Percentiles rank a stretch among this genome's conserved stretches.
These are phyloP conservation scores for Claviceps monticola DNA, from an alignment of 2,329 filamentous ascomycete species.

Conservation along the genomic window DNA sequence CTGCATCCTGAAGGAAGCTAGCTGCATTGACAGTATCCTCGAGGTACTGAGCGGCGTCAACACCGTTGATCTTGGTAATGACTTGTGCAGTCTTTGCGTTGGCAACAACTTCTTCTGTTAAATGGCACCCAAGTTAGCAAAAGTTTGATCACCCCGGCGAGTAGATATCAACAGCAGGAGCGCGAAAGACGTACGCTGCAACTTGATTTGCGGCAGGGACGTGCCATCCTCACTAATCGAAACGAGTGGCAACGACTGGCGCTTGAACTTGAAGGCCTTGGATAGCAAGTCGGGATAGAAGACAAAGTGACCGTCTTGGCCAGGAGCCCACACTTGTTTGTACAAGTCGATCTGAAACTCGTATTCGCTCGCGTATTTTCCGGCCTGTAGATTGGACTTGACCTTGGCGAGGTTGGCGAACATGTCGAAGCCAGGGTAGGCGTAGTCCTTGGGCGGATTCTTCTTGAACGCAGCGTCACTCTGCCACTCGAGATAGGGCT, in stretches of 20 bases:
- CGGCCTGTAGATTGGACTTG: conserved; percentile 23
- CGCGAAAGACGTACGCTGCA: conserved; percentile 7
- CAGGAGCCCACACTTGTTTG: conserved; percentile 29
- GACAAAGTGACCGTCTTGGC: conserved; percentile 52
- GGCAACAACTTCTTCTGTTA: conserved; percentile 10
- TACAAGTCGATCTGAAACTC: conserved; percentile 42
- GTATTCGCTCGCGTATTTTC: conserved; percentile 36
- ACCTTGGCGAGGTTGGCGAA: conserved; percentile 31
- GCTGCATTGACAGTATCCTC: conserved; percentile 10
- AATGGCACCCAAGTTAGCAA: background rate
- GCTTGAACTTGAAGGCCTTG: conserved; percentile 7
- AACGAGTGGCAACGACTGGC: conserved; percentile 21
- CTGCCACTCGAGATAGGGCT: conserved; percentile 33
- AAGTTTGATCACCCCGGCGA: no score
- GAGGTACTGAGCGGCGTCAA: conserved; percentile 12
- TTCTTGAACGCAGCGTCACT: conserved; percentile 34
- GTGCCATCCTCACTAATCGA: conserved; percentile 21
- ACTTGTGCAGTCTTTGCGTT: conserved; percentile 9
- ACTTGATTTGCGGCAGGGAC: conserved; percentile 11
- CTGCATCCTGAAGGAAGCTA: conserved; percentile 13
- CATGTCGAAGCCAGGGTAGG: conserved; percentile 34
- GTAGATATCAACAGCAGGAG: no score
- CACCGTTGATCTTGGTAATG: conserved; percentile 16
- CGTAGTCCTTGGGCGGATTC: conserved; percentile 36
- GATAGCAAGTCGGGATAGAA: conserved; percentile 8